Evolutionary conservation across 116 monocot genomes (phyloP), one percentile per base, ranked within the genome.

Genomic region (Trichopus zeylanicus): DNA sequence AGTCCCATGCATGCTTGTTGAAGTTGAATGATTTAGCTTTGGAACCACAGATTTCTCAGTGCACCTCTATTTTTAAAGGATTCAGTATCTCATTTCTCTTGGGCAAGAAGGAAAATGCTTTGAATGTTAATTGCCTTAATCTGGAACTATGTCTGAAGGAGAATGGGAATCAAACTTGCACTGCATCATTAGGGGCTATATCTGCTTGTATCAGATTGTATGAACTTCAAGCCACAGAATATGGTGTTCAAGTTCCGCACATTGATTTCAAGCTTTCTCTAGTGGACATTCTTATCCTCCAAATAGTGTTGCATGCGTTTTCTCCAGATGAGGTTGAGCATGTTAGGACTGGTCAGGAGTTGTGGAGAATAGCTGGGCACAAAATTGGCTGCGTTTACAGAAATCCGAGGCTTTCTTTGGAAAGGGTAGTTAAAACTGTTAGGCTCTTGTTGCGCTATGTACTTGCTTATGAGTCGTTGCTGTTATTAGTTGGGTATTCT

Each of bases 321-420:
- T 75, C 73, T 33, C 37, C 67, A 16, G 56, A 71, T 58, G 35
- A 65, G 53, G 25, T 33, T 31, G 46, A 33, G 54, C 42, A 8
- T 62, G 11, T 33, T 12, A 66, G 77, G 28, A 85, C 38, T 32
- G 85, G 85, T 4, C 71, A 55, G 71, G 77, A 79, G 26, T 60
- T 93, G 25, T 93, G 88, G 88, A 85, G 57, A 59, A 63, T 68
- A 66, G 85, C 82, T 30, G 73, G 73, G 68, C 27, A 59, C 31
- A 79, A 60, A 46, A 47, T 73, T 46, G 6, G 31, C 31, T 13
- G 31, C 52, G 51, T 54, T 19, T 26, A 23, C 46, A 46, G 3
- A 0, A 6, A 15, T 67, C 55, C 54, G 18, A 66, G 65, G 33
- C 12, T 42, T 63, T 70, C 76, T 65, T 59, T 81, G 46, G 32